These are phyloP conservation scores for Castanea sativa DNA, from an alignment of 306 rosid genomes.

Conservation along the genomic window DNA sequence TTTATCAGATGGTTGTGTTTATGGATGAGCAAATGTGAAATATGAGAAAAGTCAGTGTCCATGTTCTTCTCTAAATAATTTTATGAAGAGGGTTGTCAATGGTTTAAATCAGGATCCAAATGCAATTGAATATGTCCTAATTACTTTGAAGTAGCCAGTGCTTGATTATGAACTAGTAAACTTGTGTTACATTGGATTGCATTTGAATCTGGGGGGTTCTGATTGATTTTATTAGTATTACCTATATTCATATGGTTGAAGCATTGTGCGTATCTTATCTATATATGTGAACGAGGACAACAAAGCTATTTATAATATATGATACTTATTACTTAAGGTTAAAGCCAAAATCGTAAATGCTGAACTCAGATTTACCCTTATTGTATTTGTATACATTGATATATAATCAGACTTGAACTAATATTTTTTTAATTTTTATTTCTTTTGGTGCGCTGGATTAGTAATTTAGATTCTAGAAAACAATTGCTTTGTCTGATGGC, in stretches of 20 bases:
- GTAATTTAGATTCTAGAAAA: no score
- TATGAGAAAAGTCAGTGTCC: neutral
- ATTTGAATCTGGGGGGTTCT: no score
- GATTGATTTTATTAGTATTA: no score
- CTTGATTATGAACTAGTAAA: no score
- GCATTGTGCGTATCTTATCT: neutral
- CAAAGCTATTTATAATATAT: neutral
- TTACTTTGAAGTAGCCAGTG: no score
- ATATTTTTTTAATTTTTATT: neutral
- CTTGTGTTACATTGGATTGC: no score
- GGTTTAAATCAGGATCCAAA: neutral
- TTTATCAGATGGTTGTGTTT: neutral
- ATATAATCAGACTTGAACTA: neutral
- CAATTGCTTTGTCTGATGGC: neutral
- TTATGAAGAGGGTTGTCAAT: neutral
- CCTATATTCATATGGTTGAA: no score
- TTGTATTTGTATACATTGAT: neutral
- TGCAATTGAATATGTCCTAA: neutral
- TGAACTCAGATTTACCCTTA: neutral
- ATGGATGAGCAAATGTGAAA: neutral
- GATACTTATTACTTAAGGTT: neutral
- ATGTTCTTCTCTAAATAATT: neutral
- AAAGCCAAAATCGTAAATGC: neutral
- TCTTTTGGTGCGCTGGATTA: neutral
- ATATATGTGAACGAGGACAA: neutral